A percentile compares a stretch with the other conserved stretches of the same genome.
Evolutionary conservation across 495 filamentous ascomycete species (phyloP).

Genomic region (Annulohypoxylon maeteangense): DNA sequence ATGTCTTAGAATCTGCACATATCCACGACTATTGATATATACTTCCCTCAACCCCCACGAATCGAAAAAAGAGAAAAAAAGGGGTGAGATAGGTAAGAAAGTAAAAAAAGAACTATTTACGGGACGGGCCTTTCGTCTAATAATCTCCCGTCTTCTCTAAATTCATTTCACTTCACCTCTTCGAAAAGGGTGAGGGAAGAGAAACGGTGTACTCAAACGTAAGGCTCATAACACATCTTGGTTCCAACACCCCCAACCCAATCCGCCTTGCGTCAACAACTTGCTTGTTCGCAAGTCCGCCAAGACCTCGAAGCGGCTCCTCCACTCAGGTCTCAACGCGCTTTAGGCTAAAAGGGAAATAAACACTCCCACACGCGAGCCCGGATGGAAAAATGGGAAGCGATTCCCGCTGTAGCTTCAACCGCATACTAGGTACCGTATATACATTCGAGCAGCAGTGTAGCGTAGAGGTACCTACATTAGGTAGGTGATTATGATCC

Average conservation of each 20-base stretch:
- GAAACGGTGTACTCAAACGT: background rate
- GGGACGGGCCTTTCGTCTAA: conserved; percentile 35
- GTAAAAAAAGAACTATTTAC: conserved; percentile 10
- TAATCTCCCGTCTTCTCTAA: background rate
- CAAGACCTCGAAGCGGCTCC: conserved; percentile 16
- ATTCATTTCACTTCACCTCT: background rate
- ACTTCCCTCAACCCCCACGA: conserved; percentile 23
- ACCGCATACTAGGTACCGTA: background rate
- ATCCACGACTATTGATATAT: background rate
- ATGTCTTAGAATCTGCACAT: background rate
- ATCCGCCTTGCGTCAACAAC: conserved; percentile 15
- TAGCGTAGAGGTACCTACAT: conserved; percentile 23
- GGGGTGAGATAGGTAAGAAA: conserved; percentile 39
- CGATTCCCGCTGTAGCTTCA: conserved; percentile 12
- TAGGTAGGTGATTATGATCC: conserved; percentile 32
- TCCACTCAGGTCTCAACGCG: conserved; percentile 18
- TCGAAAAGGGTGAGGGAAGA: background rate
- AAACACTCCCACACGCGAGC: background rate
- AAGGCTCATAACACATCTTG: conserved; percentile 12
- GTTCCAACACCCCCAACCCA: background rate
- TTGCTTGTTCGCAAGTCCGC: conserved; percentile 1
- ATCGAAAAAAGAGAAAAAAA: conserved; percentile 2
- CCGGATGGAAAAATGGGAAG: conserved; percentile 11
- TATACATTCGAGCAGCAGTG: background rate
- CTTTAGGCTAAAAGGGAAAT: conserved; percentile 32